Conservation (phyloP, 495 filamentous ascomycete species). For the Filosporella fistucella region DNA sequence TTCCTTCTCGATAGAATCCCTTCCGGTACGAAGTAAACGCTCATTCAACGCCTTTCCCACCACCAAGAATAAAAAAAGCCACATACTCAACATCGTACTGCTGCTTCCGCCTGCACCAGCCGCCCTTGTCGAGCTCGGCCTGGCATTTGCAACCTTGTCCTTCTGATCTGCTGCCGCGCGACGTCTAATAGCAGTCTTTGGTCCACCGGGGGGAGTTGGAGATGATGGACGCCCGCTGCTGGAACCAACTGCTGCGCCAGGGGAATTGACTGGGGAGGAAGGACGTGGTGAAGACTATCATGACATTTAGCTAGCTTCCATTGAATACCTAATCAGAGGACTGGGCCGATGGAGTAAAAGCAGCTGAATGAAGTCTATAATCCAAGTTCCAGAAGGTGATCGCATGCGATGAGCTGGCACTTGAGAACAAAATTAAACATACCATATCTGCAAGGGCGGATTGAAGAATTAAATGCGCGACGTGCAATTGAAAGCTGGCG, state of each 20-base stretch:
- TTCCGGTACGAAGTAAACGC: neutral
- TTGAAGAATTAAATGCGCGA: no score
- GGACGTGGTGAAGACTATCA: slow-evolving; percentile 73
- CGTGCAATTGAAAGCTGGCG: no score
- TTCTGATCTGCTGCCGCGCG: slow-evolving; percentile 93
- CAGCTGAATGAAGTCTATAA: no score
- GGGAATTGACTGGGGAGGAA: slow-evolving; percentile 48
- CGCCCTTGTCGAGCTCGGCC: slow-evolving; percentile 85
- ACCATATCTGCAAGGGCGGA: no score
- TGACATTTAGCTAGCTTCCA: no score
- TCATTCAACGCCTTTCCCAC: neutral
- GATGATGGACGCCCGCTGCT: slow-evolving; percentile 74
- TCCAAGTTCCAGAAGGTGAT: no score
- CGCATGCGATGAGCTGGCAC: no score
- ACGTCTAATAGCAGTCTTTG: slow-evolving; percentile 89
- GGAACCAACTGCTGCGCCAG: slow-evolving; percentile 49
- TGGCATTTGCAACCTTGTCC: slow-evolving; percentile 85
- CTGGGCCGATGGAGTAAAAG: no score
- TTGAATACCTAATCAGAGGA: no score
- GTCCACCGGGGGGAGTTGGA: slow-evolving; percentile 87
- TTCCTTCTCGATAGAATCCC: neutral
- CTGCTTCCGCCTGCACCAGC: slow-evolving; percentile 94
- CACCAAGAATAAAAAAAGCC: neutral
- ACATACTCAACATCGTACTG: slow-evolving; percentile 93
- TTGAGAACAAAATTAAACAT: no score